A percentile compares a stretch with the other conserved stretches of the same genome.
Conservation (phyloP, 306 rosid species). For the Abrus precatorius region DNA sequence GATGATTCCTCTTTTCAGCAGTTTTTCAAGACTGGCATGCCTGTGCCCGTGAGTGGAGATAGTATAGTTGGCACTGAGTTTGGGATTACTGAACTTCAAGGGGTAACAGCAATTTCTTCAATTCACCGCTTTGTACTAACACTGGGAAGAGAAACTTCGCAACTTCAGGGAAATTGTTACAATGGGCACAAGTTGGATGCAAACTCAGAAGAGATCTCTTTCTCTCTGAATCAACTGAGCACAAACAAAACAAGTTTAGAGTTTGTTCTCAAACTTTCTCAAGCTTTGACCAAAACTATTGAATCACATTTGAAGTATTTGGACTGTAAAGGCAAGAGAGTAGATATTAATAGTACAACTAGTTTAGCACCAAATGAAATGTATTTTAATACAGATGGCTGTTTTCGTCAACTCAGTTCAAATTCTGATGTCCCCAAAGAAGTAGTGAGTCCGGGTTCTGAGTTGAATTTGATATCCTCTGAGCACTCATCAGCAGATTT, state of each 20-base stretch:
- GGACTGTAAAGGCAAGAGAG: conserved; percentile 60
- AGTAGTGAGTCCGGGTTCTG: conserved; percentile 55
- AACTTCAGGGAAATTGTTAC: conserved; percentile 53
- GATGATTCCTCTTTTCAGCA: neutral
- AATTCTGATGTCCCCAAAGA: conserved; percentile 68
- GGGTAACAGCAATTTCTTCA: conserved; percentile 63
- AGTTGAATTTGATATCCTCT: conserved; percentile 48
- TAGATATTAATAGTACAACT: conserved; percentile 61
- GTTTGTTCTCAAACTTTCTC: conserved; percentile 68
- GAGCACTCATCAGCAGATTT: conserved; percentile 57
- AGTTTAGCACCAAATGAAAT: conserved; percentile 57
- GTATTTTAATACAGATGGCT: conserved; percentile 53
- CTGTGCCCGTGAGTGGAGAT: conserved; percentile 10
- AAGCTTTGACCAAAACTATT: conserved; percentile 59
- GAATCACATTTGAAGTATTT: conserved; percentile 59
- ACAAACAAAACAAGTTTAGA: conserved; percentile 54
- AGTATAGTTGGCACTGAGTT: conserved; percentile 27
- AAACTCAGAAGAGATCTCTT: conserved; percentile 60
- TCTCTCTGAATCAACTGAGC: conserved; percentile 52
- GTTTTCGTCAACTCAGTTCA: conserved; percentile 55
- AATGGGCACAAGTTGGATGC: conserved; percentile 50
- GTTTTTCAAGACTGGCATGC: conserved; percentile 27
- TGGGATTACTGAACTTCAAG: conserved; percentile 43
- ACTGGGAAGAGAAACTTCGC: conserved; percentile 62
- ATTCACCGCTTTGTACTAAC: conserved; percentile 61